Percentiles rank a stretch among this genome's conserved stretches.
phyloP scores from a whole-genome alignment of 805 yeast species.

The Myxozyma geophila region DNA sequence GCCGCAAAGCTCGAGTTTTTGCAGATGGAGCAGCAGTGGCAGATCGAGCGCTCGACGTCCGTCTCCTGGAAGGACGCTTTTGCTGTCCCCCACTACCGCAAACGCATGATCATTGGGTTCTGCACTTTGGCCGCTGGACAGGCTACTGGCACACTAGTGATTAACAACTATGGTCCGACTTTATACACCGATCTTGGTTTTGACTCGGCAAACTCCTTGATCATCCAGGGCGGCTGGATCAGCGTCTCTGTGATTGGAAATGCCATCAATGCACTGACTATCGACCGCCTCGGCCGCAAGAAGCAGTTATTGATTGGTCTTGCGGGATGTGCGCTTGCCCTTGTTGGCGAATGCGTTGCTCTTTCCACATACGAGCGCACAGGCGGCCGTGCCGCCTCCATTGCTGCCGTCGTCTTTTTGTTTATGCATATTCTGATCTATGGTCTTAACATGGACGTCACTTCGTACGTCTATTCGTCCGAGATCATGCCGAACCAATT shows the following conservation, averaged over 20 bases:
- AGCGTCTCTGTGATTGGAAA: slow-evolving; percentile 16
- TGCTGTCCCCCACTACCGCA: slow-evolving; percentile 17
- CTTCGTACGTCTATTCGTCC: slow-evolving; percentile 48
- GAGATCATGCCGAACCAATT: slow-evolving; percentile 19
- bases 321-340: slow-evolving; percentile 14
- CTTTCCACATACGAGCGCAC: slow-evolving; percentile 16
- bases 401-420: slow-evolving; percentile 19
- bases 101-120: slow-evolving; percentile 44
- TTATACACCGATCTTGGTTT: slow-evolving; percentile 23
- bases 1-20: slow-evolving; percentile 17
- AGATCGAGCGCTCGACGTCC: slow-evolving; percentile 7
- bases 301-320: slow-evolving; percentile 13
- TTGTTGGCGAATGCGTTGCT: slow-evolving; percentile 15
- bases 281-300: slow-evolving; percentile 22
- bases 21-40: slow-evolving; percentile 27
- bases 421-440: slow-evolving; percentile 16
- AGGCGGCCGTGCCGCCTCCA: slow-evolving; percentile 7
- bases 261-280: slow-evolving; percentile 12
- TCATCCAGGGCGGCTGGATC: slow-evolving; percentile 21
- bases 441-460: slow-evolving; percentile 18
- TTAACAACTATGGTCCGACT: slow-evolving; percentile 63
- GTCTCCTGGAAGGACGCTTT: slow-evolving; percentile 23
- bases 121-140: slow-evolving; percentile 59
- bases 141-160: slow-evolving; percentile 72
- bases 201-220: slow-evolving; percentile 5